phyloP scores from a whole-genome alignment of 2,329 filamentous ascomycete genomes.

The Aphanocladium album region DNA sequence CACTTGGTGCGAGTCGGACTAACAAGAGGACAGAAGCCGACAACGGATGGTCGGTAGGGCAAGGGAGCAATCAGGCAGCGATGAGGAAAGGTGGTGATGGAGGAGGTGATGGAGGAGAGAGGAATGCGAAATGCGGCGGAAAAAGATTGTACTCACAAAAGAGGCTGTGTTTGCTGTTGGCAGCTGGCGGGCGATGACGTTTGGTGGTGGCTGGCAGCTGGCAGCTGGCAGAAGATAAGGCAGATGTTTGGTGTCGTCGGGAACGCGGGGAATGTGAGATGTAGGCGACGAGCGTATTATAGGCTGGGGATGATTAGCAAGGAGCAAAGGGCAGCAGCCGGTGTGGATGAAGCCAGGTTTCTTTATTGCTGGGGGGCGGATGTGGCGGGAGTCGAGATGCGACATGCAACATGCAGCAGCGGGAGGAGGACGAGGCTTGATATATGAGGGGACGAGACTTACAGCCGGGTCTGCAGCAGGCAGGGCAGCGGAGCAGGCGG shows the following conservation, averaged over 20 bases:
- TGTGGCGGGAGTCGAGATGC: conserved; percentile 7
- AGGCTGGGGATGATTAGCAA: conserved; percentile 10
- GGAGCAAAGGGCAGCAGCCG: neutral
- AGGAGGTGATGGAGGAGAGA: neutral
- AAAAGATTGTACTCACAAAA: neutral
- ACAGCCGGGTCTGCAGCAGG: conserved; percentile 1
- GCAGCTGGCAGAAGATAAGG: neutral
- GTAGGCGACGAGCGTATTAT: neutral
- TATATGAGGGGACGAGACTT: conserved; percentile 6
- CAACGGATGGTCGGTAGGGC: neutral
- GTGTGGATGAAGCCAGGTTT: conserved; percentile 2
- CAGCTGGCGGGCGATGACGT: neutral
- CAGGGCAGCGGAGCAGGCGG: neutral
- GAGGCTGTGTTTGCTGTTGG: neutral
- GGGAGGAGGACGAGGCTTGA: conserved; percentile 5
- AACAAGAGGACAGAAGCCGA: neutral
- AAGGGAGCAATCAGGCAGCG: conserved; percentile 6
- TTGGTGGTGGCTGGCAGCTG: neutral
- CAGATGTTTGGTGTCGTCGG: neutral
- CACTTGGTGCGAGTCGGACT: neutral
- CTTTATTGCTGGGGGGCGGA: neutral
- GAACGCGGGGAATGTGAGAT: neutral
- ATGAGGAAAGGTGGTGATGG: neutral
- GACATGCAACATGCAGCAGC: neutral
- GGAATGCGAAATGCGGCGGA: neutral